Percentiles rank a stretch among this genome's conserved stretches.
Conservation (phyloP, 1,139 yeast species). For the Petasospora fabianii region DNA sequence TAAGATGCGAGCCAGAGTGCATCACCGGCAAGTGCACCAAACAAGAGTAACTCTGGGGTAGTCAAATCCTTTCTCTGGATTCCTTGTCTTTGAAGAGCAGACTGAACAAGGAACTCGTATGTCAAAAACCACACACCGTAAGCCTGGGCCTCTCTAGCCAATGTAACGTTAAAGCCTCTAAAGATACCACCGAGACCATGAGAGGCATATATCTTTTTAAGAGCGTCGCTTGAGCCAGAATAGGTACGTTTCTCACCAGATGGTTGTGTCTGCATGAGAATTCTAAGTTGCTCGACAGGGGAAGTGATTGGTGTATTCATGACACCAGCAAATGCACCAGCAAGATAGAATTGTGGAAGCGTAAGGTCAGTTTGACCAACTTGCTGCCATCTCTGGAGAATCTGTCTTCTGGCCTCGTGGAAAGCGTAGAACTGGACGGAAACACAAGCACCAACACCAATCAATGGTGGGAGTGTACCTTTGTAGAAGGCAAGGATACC, state of each 20-base stretch:
- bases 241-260: slow-evolving; percentile 34
- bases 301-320: slow-evolving; percentile 69
- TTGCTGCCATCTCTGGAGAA: slow-evolving; percentile 30
- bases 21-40: slow-evolving; percentile 87
- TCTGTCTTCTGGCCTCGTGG: slow-evolving; percentile 60
- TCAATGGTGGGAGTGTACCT: slow-evolving; percentile 81
- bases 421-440: slow-evolving; percentile 85
- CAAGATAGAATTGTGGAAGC: slow-evolving; percentile 59
- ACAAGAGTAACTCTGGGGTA: slow-evolving; percentile 63
- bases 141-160: slow-evolving; percentile 69
- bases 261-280: slow-evolving; percentile 60
- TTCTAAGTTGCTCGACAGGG: slow-evolving; percentile 75
- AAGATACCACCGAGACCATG: slow-evolving; percentile 80
- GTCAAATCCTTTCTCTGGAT: slow-evolving; percentile 37
- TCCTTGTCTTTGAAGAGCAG: slow-evolving; percentile 39
- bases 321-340: slow-evolving; percentile 78
- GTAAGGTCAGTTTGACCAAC: slow-evolving; percentile 36
- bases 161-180: slow-evolving; percentile 63
- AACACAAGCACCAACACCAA: slow-evolving; percentile 93
- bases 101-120: slow-evolving; percentile 57
- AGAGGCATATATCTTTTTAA: slow-evolving; percentile 40
- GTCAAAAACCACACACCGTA: slow-evolving; percentile 81
- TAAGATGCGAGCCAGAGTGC: slow-evolving; percentile 78
- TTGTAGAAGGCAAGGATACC: slow-evolving; percentile 82
- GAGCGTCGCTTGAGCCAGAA: slow-evolving; percentile 41